Percentiles rank a stretch among this genome's conserved stretches.
Conservation (phyloP, 2,329 filamentous ascomycete species). For the Neofusicoccum sp. region DNA sequence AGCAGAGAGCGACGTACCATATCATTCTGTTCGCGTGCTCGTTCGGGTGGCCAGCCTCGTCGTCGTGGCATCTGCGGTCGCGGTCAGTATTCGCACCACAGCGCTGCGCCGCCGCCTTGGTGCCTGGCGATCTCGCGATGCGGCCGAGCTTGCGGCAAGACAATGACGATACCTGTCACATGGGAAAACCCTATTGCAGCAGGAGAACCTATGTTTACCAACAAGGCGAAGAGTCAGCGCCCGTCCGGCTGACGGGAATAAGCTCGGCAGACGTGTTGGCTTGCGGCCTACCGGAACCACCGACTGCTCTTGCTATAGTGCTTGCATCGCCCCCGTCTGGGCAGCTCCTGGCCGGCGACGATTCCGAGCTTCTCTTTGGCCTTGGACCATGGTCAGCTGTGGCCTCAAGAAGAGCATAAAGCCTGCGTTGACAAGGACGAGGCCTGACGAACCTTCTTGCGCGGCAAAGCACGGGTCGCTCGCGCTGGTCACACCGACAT, state of each 20-base stretch:
- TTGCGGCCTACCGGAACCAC: constrained; percentile 51
- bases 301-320: constrained; percentile 57
- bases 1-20: constrained; percentile 49
- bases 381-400: constrained; percentile 1
- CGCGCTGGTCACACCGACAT: constrained; percentile 19
- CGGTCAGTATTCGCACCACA: neutral
- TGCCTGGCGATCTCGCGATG: constrained; percentile 26
- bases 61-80: constrained; percentile 65
- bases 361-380: constrained; percentile 52
- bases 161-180: constrained; percentile 50
- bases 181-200: constrained; percentile 56
- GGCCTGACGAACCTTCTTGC: constrained; percentile 18
- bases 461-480: constrained; percentile 20
- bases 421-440: neutral
- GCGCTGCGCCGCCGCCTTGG: constrained; percentile 35
- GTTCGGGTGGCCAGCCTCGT: constrained; percentile 65
- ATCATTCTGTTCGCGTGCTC: constrained; percentile 86
- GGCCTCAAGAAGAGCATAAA: neutral
- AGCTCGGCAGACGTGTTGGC: neutral
- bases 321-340: constrained; percentile 51
- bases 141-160: neutral
- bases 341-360: constrained; percentile 54
- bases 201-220: constrained; percentile 48
- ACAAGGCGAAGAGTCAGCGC: neutral
- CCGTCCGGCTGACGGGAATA: neutral